Percentiles rank a stretch among this genome's conserved stretches.
Conservation (phyloP, 192 early-diverging fungal species). For the Podila clonocystis region DNA sequence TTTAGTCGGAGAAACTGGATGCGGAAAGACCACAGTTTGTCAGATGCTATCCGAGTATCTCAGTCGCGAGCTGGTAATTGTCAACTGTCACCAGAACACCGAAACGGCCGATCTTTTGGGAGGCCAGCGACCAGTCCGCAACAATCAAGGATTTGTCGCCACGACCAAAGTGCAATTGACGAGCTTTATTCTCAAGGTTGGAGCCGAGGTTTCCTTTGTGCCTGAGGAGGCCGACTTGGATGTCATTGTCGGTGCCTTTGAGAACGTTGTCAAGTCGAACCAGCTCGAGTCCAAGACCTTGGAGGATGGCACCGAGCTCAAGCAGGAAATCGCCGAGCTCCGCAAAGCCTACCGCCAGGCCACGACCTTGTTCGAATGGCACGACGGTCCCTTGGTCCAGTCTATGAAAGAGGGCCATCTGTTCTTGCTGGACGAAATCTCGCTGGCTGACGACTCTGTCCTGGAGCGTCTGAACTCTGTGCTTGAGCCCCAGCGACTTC, state of each 20-base stretch:
- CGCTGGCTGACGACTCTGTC: constrained; percentile 97
- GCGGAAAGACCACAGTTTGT: constrained; percentile 98
- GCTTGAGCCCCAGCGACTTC: constrained; percentile 83
- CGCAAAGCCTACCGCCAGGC: constrained; percentile 52
- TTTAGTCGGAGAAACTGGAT: constrained; percentile 98
- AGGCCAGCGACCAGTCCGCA: constrained; percentile 90
- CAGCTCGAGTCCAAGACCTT: constrained; percentile 18
- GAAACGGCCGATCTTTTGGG: constrained; percentile 96
- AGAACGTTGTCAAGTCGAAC: constrained; percentile 28
- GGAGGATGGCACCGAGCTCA: constrained; percentile 40
- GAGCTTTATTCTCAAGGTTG: constrained; percentile 19
- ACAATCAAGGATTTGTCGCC: constrained; percentile 65
- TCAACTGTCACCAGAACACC: constrained; percentile 97
- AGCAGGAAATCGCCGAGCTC: constrained; percentile 17
- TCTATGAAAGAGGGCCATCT: constrained; percentile 87
- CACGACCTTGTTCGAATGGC: constrained; percentile 91
- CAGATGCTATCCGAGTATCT: constrained; percentile 86
- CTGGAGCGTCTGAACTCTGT: constrained; percentile 96
- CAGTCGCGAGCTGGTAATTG: constrained; percentile 75
- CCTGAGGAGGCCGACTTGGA: constrained; percentile 39
- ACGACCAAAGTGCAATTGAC: constrained; percentile 59
- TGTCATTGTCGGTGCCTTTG: constrained; percentile 39
- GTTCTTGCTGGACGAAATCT: constrained; percentile 98
- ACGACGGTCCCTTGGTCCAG: constrained; percentile 93
- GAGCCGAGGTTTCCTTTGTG: constrained; percentile 21